A percentile compares a stretch with the other conserved stretches of the same genome.
These are phyloP conservation scores for Penicillium pulvis DNA, from an alignment of 495 filamentous ascomycete species.

Conservation along the genomic window DNA sequence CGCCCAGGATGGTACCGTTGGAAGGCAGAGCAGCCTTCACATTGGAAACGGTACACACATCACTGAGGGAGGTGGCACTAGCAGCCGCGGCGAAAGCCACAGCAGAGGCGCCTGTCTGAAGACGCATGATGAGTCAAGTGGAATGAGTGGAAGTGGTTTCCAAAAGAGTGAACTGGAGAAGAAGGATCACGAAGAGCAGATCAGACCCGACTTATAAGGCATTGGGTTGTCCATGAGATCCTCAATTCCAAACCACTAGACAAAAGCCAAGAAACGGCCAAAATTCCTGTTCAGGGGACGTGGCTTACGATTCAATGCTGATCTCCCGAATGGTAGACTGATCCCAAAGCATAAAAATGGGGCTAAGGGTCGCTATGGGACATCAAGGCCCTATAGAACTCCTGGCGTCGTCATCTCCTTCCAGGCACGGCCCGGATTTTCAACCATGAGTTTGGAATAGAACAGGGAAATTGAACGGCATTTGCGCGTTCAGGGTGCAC, in stretches of 20 bases:
- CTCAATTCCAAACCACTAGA: background rate
- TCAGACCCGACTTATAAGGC: background rate
- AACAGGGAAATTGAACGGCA: background rate
- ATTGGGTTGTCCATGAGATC: background rate
- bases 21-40: constrained; percentile 33
- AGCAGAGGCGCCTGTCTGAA: constrained; percentile 22
- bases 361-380: background rate
- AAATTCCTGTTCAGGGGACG: constrained; percentile 6
- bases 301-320: constrained; percentile 8
- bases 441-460: background rate
- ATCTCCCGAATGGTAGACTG: constrained; percentile 15
- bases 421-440: background rate
- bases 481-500: background rate
- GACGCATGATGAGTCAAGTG: constrained; percentile 25
- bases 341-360: constrained; percentile 11
- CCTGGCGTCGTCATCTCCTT: constrained; percentile 4
- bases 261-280: constrained; percentile 1
- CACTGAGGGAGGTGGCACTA: constrained; percentile 31
- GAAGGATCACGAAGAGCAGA: background rate
- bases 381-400: background rate
- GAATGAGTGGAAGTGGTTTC: constrained; percentile 6
- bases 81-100: constrained; percentile 31
- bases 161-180: background rate
- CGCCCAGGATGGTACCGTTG: constrained; percentile 37
- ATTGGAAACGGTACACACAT: constrained; percentile 38